These are phyloP conservation scores for Thymus mandschuricus DNA, from an alignment of 257 asterid species.

Conservation along the genomic window DNA sequence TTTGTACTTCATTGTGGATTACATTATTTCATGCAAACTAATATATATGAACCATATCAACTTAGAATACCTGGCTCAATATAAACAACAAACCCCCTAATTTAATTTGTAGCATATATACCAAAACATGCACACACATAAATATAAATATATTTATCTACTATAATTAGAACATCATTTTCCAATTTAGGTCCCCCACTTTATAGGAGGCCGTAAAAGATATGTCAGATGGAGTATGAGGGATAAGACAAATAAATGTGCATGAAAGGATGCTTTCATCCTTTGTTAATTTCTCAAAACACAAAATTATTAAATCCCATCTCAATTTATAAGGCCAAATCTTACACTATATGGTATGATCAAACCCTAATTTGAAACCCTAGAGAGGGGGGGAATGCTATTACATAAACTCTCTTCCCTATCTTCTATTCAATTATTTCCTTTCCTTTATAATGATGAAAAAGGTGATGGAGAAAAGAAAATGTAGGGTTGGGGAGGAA, in stretches of 20 bases:
- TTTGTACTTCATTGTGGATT: not conserved
- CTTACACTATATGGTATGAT: not conserved
- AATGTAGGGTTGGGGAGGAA: conserved; percentile 39
- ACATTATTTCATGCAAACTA: conserved; percentile 7
- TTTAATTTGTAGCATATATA: conserved; percentile 29
- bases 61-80: conserved; percentile 34
- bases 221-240: conserved; percentile 46
- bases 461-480: conserved; percentile 1
- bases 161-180: conserved; percentile 37
- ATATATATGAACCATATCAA: conserved; percentile 26
- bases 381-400: not conserved
- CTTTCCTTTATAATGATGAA: not conserved
- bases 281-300: conserved; percentile 29
- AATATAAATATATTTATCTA: not conserved
- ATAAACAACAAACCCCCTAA: conserved; percentile 38
- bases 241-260: conserved; percentile 62
- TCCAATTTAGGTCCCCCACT: conserved; percentile 60
- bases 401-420: not conserved
- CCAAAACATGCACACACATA: conserved; percentile 9
- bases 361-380: not conserved
- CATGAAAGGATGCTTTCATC: conserved; percentile 39
- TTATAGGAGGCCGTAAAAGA: conserved; percentile 44
- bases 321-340: conserved; percentile 22
- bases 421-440: no score
- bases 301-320: conserved; percentile 10